Evolutionary conservation across 495 filamentous ascomycete genomes (phyloP), one percentile per base, ranked within the genome.

Genomic region (Hypoxylon lenormandii): DNA sequence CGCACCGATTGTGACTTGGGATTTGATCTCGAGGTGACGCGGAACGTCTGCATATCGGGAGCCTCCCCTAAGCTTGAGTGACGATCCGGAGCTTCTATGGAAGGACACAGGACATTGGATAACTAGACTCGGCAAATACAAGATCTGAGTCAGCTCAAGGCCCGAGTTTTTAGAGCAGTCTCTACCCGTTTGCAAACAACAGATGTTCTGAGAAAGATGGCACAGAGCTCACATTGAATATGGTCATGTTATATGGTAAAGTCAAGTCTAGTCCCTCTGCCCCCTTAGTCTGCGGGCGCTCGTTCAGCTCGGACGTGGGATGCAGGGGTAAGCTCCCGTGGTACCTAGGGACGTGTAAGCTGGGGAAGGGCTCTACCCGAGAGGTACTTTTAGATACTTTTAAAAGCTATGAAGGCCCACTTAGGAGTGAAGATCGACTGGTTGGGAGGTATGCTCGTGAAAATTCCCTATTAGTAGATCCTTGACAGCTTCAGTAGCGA

Each of bases 311-410:
- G 8, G 22, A 62, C 30, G 30, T 33, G 30, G 30, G 48, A 33
- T 66, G 63, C 63, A 66, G 63, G 63, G 63, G 54, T 57, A 55
- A 58, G 62, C 46, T 55, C 47, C 50, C 33, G 30, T 58, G n/a
- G n/a, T n/a, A n/a, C n/a, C n/a, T n/a, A n/a, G n/a, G n/a, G n/a
- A n/a, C 12, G 15, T 10, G 30, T 33, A 53, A 65, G 28, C 54
- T 54, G 63, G 63, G 63, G 63, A 66, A 59, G 40, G 54, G 49
- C 23, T 58, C 21, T 21, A 42, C 38, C 38, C 3, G 11, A 30
- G 21, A 40, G 42, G n/a, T 58, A 58, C 55, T 58, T 46, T 8
- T 13, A 38, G 52, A 16, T 64, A 64, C 60, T 18, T 26, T 48
- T 3, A 26, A 12, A 13, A 13, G 15, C 33, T 53, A 10, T 13